Percentiles rank a stretch among this genome's conserved stretches.
Conservation (phyloP, 2,329 filamentous ascomycete genomes). For the Colletotrichum musae region DNA sequence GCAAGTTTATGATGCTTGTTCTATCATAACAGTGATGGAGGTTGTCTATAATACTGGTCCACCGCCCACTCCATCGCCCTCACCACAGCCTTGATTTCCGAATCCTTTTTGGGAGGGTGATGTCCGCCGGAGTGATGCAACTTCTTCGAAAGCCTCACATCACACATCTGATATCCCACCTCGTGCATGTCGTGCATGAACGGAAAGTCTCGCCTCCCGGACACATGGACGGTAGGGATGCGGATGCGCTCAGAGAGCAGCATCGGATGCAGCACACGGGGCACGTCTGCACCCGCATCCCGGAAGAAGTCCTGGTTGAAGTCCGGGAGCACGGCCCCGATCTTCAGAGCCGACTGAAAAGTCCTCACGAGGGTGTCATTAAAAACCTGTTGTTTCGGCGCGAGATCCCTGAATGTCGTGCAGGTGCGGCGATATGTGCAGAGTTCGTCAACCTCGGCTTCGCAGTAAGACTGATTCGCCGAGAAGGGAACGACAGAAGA, state of each 20-base stretch:
- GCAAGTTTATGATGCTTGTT: no score
- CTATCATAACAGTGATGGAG: conserved; percentile 23
- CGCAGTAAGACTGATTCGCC: conserved; percentile 20
- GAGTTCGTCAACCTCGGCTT: conserved; percentile 24
- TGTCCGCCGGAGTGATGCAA: conserved; percentile 33
- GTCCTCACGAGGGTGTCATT: conserved; percentile 27
- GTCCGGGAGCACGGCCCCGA: conserved; percentile 21
- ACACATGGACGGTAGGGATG: conserved; percentile 37
- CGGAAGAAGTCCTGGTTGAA: conserved; percentile 34
- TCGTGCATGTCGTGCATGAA: conserved; percentile 39
- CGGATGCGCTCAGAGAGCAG: conserved; percentile 27
- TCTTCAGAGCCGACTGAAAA: conserved; percentile 31
- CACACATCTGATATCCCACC: conserved; percentile 32
- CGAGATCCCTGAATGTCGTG: neutral
- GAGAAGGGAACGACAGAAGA: conserved; percentile 33
- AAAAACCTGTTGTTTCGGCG: conserved; percentile 25
- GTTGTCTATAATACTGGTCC: conserved; percentile 28
- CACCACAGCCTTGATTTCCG: conserved; percentile 31
- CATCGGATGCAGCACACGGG: conserved; percentile 24
- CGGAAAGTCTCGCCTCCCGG: conserved; percentile 27
- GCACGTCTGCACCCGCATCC: neutral
- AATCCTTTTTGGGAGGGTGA: conserved; percentile 27
- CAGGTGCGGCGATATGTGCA: conserved; percentile 14
- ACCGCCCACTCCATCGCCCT: conserved; percentile 39
- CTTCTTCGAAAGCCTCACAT: conserved; percentile 25